phyloP scores from a whole-genome alignment of 1,139 yeast species.

The Debaryomyces fabryi region DNA sequence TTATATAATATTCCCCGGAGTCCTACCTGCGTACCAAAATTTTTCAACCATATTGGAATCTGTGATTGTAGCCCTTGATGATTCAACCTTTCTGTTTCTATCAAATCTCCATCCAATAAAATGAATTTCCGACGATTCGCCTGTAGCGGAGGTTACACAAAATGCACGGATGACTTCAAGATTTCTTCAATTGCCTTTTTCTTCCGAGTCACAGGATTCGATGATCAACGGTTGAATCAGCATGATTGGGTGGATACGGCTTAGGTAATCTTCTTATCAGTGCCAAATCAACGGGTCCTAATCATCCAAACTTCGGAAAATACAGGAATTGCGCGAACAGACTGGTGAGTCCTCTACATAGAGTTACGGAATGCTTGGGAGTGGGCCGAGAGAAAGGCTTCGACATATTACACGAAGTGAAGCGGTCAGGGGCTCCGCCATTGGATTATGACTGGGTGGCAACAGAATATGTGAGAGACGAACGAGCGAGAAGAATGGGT shows the following conservation, averaged over 20 bases:
- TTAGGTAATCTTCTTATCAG: slow-evolving; percentile 2
- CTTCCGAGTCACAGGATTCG: not conserved
- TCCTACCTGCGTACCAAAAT: not conserved
- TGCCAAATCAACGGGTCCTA: slow-evolving; percentile 4
- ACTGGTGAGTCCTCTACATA: not conserved
- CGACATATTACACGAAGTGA: not conserved
- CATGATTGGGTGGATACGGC: slow-evolving; percentile 5
- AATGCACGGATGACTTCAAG: not conserved
- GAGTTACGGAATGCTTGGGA: not conserved
- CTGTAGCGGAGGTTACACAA: slow-evolving; percentile 8
- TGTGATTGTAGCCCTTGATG: slow-evolving; percentile 9
- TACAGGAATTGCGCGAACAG: not conserved
- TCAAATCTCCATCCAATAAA: slow-evolving; percentile 11
- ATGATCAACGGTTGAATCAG: slow-evolving; percentile 1
- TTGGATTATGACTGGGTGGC: too few species aligned
- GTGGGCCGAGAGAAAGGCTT: not conserved
- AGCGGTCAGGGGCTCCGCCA: too few species aligned
- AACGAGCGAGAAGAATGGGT: too few species aligned
- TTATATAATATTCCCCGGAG: slow-evolving; percentile 3
- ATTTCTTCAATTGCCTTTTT: not conserved
- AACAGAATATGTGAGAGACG: too few species aligned
- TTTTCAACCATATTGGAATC: not conserved
- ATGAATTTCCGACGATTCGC: slow-evolving; percentile 1
- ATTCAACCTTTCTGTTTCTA: not conserved
- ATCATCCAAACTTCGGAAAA: not conserved